A percentile compares a stretch with the other conserved stretches of the same genome.
Evolutionary conservation across 2,329 filamentous ascomycete species (phyloP).

Genomic region (Penicillium rolfsii): DNA sequence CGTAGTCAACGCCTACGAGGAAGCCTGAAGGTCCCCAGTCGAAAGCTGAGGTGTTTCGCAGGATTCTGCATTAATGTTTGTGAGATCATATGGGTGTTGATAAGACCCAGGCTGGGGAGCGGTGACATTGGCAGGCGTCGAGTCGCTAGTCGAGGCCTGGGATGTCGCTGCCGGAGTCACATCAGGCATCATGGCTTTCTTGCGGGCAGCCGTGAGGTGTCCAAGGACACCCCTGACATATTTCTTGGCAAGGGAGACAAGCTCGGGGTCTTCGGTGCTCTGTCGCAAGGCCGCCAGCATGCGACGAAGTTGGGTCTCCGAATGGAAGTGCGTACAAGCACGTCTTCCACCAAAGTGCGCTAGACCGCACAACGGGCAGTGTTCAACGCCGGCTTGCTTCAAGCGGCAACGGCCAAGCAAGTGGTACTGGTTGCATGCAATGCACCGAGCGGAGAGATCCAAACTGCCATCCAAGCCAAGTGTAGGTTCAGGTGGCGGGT

Average conservation of each 20-base stretch:
- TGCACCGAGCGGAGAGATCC: constrained; percentile 45
- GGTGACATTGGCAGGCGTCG: background rate
- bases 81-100: background rate
- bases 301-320: constrained; percentile 64
- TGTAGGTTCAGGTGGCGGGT: constrained; percentile 13
- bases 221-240: constrained; percentile 63
- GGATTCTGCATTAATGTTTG: background rate
- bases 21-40: no score
- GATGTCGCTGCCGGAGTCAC: background rate
- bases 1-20: background rate
- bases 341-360: constrained; percentile 61
- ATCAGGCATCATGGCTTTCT: constrained; percentile 5
- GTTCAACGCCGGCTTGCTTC: constrained; percentile 61
- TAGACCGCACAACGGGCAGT: constrained; percentile 67
- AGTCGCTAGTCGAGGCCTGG: background rate
- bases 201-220: constrained; percentile 58
- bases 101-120: background rate
- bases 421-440: constrained; percentile 60
- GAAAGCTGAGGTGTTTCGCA: background rate
- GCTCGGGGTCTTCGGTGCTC: constrained; percentile 58
- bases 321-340: constrained; percentile 65
- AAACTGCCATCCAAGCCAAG: constrained; percentile 25
- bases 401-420: constrained; percentile 62
- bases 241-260: constrained; percentile 58
- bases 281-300: constrained; percentile 67